Evolutionary conservation across 176 grass and related monocot genomes (phyloP), one percentile per base, ranked within the genome.

Genomic region (Calamus simplicifolius): DNA sequence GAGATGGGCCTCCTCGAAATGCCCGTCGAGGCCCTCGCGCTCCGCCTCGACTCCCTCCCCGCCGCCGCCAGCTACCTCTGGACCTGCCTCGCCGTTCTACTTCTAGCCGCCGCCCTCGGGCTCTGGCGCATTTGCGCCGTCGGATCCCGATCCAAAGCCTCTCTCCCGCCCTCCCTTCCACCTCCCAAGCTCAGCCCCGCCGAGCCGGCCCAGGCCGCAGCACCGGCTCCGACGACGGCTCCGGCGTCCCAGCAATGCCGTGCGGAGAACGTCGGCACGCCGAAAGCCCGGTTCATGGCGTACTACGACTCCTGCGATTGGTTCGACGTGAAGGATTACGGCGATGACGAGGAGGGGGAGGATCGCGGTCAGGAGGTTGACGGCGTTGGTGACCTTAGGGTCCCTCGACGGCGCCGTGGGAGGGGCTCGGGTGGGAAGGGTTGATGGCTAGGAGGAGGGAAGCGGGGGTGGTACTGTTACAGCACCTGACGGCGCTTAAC

Each of bases 401-500:
- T 5, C 4, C 19, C 4, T 13, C 35, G 16, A 12, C 28, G 27
- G 28, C 2, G 26, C 58, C 13, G 27, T 60, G 58, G 58, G 27
- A 3, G 28, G 58, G 58, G 18, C 5, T 13, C 14, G 57, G 27
- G 27, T 35, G 16, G 57, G 27, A 10, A 4, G 28, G 4, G 15
- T 15, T 0, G 27, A 27, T 6, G 16, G 16, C 0, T 23, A 16
- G 8, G 23, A 59, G 57, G 29, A 30, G 69, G 52, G 52, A 30
- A 57, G 15, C 12, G 61, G 6, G 69, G 69, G 6, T 61, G 69
- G 69, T 61, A 61, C 48, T 25, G 35, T 18, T 58, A 61, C 69
- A 71, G 56, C 57, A 71, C 56, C 21, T 49, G 56, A 16, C 69
- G 57, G 69, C 48, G n/a, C 26, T 71, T 4, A 61, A 51, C 25